phyloP scores from a whole-genome alignment of 306 rosid genomes.

The Ammopiptanthus mongolicus region DNA sequence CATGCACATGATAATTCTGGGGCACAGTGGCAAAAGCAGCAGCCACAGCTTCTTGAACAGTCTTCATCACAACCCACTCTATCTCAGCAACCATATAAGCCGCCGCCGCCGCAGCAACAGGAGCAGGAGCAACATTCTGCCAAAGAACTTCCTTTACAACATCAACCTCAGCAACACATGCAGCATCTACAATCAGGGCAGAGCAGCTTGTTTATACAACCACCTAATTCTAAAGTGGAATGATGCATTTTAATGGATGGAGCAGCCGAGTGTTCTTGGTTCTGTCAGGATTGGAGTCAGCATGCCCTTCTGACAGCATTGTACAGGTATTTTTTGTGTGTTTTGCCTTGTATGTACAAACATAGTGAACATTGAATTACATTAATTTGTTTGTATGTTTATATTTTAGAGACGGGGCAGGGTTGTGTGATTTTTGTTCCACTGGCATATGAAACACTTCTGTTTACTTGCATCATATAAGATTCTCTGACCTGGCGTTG shows the following conservation, averaged over 20 bases:
- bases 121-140: slow-evolving; percentile 37
- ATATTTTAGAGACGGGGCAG: neutral
- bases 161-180: slow-evolving; percentile 50
- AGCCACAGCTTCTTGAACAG: slow-evolving; percentile 34
- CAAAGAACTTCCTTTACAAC: slow-evolving; percentile 29
- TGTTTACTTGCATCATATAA: neutral
- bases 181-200: slow-evolving; percentile 57
- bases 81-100: slow-evolving; percentile 45
- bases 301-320: slow-evolving; percentile 49
- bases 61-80: slow-evolving; percentile 36
- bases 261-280: slow-evolving; percentile 33
- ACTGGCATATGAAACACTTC: neutral
- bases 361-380: neutral
- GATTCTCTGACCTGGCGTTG: neutral
- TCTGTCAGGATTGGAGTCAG: slow-evolving; percentile 37
- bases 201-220: slow-evolving; percentile 42
- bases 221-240: slow-evolving; percentile 51
- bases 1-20: slow-evolving; percentile 67
- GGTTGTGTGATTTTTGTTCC: neutral
- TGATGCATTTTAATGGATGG: slow-evolving; percentile 39
- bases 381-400: neutral
- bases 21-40: slow-evolving; percentile 55
- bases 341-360: neutral
- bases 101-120: slow-evolving; percentile 27
- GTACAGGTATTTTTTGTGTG: slow-evolving; percentile 54